These are phyloP conservation scores for Phaeomoniella chlamydospora DNA, from an alignment of 2,329 filamentous ascomycete genomes.

Conservation along the genomic window DNA sequence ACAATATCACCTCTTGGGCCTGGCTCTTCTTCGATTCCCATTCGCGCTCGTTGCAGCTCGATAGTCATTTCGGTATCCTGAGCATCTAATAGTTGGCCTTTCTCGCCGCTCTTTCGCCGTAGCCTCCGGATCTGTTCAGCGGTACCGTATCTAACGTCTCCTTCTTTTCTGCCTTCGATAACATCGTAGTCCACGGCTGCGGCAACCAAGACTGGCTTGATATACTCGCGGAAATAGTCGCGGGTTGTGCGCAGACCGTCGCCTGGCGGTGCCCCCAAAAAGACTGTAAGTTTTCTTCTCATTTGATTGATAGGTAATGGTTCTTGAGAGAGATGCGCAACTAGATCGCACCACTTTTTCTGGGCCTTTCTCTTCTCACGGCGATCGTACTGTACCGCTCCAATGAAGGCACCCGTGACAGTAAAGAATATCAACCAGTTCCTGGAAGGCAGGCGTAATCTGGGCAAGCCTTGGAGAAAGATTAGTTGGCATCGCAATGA, in stretches of 20 bases:
- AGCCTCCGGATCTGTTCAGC: conserved; percentile 68
- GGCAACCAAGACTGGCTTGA: conserved; percentile 82
- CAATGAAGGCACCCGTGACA: conserved; percentile 61
- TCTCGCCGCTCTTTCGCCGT: conserved; percentile 46
- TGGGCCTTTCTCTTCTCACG: conserved; percentile 76
- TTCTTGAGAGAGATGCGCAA: conserved; percentile 71
- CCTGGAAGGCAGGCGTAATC: conserved; percentile 73
- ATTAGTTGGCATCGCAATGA: conserved; percentile 2
- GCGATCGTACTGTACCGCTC: conserved; percentile 79
- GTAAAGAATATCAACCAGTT: conserved; percentile 96
- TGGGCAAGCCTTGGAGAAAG: conserved; percentile 16
- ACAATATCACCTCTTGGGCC: conserved; percentile 74
- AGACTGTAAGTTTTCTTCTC: conserved; percentile 73
- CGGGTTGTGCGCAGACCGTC: conserved; percentile 75
- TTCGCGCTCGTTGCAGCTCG: conserved; percentile 46
- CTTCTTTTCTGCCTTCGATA: conserved; percentile 78
- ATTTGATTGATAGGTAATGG: conserved; percentile 57
- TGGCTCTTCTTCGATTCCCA: conserved; percentile 55
- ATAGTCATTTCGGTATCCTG: conserved; percentile 45
- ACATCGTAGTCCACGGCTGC: conserved; percentile 94
- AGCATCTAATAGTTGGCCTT: conserved; percentile 28
- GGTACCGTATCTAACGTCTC: conserved; percentile 76
- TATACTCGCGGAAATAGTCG: conserved; percentile 90
- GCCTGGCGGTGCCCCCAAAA: conserved; percentile 70
- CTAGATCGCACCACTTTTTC: conserved; percentile 71